phyloP scores from a whole-genome alignment of 2,329 filamentous ascomycete species.

The Nemania sp. region DNA sequence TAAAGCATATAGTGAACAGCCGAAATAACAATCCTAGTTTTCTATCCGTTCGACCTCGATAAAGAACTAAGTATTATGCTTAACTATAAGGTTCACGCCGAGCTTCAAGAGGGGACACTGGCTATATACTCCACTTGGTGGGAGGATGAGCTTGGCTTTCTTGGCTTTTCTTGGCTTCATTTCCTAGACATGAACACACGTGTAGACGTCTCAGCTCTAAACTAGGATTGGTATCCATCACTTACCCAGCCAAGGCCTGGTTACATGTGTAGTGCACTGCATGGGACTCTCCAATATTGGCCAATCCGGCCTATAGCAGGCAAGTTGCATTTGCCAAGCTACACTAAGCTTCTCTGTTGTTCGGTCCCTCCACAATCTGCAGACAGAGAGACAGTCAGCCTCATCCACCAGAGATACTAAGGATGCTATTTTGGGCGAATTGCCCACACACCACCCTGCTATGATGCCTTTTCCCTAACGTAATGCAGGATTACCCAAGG shows the following conservation, averaged over 20 bases:
- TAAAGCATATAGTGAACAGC: neutral
- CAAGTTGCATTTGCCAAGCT: conserved; percentile 28
- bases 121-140: neutral
- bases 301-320: conserved; percentile 12
- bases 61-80: neutral
- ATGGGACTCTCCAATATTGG: conserved; percentile 24
- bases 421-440: conserved; percentile 33
- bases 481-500: conserved; percentile 22
- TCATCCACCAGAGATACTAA: conserved; percentile 31
- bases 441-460: conserved; percentile 19
- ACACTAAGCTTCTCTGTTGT: conserved; percentile 17
- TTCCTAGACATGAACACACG: conserved; percentile 6
- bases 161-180: conserved; percentile 25
- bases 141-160: conserved; percentile 18
- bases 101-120: neutral
- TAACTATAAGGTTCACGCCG: neutral
- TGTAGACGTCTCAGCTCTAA: conserved; percentile 26
- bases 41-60: neutral
- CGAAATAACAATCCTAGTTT: neutral
- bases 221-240: conserved; percentile 12
- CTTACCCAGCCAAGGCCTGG: conserved; percentile 19
- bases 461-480: conserved; percentile 16
- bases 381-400: conserved; percentile 32
- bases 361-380: conserved; percentile 27
- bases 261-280: neutral